Evolutionary conservation across 2,329 filamentous ascomycete species (phyloP).

Genomic region (Talaromyces sp.): DNA sequence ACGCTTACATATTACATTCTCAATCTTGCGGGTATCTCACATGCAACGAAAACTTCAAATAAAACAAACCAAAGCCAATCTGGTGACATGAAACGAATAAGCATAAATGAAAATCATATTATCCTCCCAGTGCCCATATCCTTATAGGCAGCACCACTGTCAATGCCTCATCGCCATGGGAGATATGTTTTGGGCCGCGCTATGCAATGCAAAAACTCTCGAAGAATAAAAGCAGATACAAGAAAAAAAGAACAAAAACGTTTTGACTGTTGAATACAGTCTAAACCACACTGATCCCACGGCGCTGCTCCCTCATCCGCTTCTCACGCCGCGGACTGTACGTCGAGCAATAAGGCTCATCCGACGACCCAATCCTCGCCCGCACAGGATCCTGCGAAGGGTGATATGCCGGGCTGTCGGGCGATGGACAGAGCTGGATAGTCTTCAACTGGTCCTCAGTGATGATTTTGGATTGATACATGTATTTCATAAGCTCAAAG

Average conservation of each 20-base stretch:
- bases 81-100: not conserved
- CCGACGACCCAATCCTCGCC: constrained; percentile 31
- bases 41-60: not conserved
- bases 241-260: not conserved
- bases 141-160: not conserved
- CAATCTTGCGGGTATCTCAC: not conserved
- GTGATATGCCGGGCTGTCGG: constrained; percentile 31
- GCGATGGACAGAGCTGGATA: constrained; percentile 34
- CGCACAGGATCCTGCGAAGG: constrained; percentile 30
- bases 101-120: too few species aligned
- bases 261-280: not conserved
- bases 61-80: not conserved
- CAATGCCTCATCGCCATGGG: not conserved
- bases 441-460: constrained; percentile 38
- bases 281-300: constrained; percentile 28
- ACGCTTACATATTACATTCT: not conserved
- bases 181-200: not conserved
- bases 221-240: not conserved
- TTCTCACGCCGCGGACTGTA: constrained; percentile 35
- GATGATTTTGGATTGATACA: constrained; percentile 38
- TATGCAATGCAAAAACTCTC: not conserved
- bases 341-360: constrained; percentile 34
- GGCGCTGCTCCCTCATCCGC: constrained; percentile 29
- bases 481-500: constrained; percentile 41
- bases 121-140: not conserved